These are phyloP conservation scores for Cylindrotheca fusiformis DNA, from an alignment of 108 stramenopile genomes.

Conservation along the genomic window DNA sequence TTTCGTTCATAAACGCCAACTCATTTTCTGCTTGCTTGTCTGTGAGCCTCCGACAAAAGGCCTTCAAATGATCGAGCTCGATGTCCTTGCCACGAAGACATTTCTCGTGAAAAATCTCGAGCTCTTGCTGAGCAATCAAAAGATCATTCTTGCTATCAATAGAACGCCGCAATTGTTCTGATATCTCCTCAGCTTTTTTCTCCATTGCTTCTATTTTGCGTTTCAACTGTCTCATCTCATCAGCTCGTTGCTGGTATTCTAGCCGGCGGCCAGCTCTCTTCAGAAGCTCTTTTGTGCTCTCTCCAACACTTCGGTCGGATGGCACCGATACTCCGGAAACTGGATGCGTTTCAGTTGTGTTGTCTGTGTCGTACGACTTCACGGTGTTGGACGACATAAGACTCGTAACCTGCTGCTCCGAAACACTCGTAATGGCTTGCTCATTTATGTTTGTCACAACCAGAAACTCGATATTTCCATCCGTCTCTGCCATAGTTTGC, in stretches of 20 bases:
- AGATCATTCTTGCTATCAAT: conserved; percentile 50
- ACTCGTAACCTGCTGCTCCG: too few species aligned
- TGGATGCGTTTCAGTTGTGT: too few species aligned
- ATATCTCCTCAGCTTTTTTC: conserved; percentile 34
- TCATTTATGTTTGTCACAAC: too few species aligned
- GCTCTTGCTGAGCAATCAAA: conserved; percentile 49
- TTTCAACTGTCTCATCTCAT: conserved; percentile 36
- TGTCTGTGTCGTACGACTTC: not conserved
- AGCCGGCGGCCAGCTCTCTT: conserved; percentile 33
- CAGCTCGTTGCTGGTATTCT: conserved; percentile 35
- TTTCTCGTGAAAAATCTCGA: conserved; percentile 43
- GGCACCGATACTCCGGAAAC: too few species aligned
- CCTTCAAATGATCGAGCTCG: conserved; percentile 20
- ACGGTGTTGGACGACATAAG: too few species aligned
- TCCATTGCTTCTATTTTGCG: conserved; percentile 33
- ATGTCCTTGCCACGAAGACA: conserved; percentile 23
- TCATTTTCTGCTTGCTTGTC: conserved; percentile 36
- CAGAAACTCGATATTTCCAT: too few species aligned
- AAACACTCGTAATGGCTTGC: too few species aligned
- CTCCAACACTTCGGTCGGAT: too few species aligned
- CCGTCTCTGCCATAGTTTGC: too few species aligned
- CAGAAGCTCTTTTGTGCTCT: conserved; percentile 31
- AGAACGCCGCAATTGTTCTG: conserved; percentile 48
- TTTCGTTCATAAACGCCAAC: conserved; percentile 49
- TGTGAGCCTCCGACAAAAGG: conserved; percentile 19